phyloP scores from a whole-genome alignment of 192 early-diverging fungal genomes.

The Coemansia sp. region DNA sequence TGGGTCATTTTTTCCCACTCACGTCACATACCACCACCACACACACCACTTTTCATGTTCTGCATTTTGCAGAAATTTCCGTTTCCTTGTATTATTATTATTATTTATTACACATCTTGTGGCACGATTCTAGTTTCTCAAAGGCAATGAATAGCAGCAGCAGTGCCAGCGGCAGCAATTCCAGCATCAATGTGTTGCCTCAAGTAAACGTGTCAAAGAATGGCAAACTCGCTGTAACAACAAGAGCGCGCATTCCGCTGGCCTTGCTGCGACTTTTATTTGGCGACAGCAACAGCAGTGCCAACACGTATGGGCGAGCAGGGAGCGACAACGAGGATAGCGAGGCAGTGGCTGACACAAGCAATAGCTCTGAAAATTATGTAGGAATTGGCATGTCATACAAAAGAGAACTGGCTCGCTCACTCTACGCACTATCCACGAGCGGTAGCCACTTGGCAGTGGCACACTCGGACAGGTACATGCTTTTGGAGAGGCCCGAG shows the following conservation, averaged over 20 bases:
- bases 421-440: slow-evolving; percentile 22
- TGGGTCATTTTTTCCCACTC: background rate
- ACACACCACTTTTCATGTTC: background rate
- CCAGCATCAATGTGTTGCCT: background rate
- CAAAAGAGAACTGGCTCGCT: slow-evolving; percentile 4
- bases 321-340: background rate
- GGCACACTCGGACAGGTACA: slow-evolving; percentile 23
- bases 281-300: slow-evolving; percentile 5
- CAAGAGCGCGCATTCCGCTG: slow-evolving; percentile 15
- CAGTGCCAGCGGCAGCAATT: background rate
- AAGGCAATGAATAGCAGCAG: slow-evolving; percentile 7
- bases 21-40: background rate
- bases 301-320: background rate
- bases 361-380: background rate
- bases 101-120: background rate
- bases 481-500: slow-evolving; percentile 25
- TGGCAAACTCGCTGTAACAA: slow-evolving; percentile 2
- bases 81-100: background rate
- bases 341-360: background rate
- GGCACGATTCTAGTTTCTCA: background rate
- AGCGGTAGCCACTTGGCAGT: slow-evolving; percentile 21
- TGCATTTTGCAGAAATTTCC: background rate
- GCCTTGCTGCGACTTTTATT: slow-evolving; percentile 26
- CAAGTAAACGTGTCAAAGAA: too few species aligned
- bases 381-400: background rate